phyloP scores from a whole-genome alignment of 352 stramenopile species.

The Thalassiosira ordinaria region DNA sequence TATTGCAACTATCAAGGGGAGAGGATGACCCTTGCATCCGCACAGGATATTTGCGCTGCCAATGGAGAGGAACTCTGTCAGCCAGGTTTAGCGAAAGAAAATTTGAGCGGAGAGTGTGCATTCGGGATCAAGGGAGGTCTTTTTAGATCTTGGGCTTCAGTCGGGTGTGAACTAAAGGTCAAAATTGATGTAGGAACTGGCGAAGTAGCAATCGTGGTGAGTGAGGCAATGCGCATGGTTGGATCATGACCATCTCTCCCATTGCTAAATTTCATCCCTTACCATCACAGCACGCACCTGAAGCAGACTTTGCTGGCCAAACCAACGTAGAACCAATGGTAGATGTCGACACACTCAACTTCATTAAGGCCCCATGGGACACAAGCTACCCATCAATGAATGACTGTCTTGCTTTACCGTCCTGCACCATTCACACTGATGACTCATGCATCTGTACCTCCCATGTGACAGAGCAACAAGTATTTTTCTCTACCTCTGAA shows the following conservation, averaged over 20 bases:
- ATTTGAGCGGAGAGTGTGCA: slow-evolving; percentile 3
- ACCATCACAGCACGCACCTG: no score
- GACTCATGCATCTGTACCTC: slow-evolving; percentile 54
- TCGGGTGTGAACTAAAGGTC: slow-evolving; percentile 44
- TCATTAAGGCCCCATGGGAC: slow-evolving; percentile 29
- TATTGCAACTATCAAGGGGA: slow-evolving; percentile 42
- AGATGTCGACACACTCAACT: slow-evolving; percentile 47
- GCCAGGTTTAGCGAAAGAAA: slow-evolving; percentile 10
- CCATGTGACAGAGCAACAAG: not conserved
- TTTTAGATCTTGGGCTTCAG: slow-evolving; percentile 42
- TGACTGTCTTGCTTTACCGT: slow-evolving; percentile 31
- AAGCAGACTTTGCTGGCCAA: no score
- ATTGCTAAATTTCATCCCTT: no score
- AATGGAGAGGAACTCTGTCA: slow-evolving; percentile 5
- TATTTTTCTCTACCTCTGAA: not conserved
- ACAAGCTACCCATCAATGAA: slow-evolving; percentile 6
- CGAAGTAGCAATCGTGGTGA: slow-evolving; percentile 58
- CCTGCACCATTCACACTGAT: slow-evolving; percentile 39
- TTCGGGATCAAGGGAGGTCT: not conserved
- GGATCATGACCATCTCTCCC: no score
- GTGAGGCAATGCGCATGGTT: no score
- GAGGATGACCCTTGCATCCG: slow-evolving; percentile 28
- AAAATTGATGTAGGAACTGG: slow-evolving; percentile 55
- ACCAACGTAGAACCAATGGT: no score
- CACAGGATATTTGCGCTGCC: slow-evolving; percentile 7